phyloP scores from a whole-genome alignment of 2,329 filamentous ascomycete genomes.

The Coniochaeta ligniaria region DNA sequence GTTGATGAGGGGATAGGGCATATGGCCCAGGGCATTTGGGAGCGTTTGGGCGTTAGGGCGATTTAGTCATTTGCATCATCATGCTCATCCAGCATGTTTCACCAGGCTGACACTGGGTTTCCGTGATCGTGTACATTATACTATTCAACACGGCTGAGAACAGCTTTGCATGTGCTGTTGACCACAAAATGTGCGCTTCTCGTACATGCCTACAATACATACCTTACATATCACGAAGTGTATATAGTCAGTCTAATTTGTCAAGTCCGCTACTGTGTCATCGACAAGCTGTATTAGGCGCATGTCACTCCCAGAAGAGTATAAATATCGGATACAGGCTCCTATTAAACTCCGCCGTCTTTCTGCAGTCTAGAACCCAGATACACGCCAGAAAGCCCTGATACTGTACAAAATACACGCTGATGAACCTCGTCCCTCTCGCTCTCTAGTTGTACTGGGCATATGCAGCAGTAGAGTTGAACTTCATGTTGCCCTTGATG shows the following conservation, averaged over 20 bases:
- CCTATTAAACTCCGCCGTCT: neutral
- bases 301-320: neutral
- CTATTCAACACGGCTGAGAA: neutral
- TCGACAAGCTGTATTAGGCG: too few species aligned
- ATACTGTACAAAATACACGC: conserved; percentile 10
- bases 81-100: neutral
- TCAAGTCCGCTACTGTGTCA: too few species aligned
- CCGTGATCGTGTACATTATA: neutral
- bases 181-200: neutral
- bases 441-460: conserved; percentile 89
- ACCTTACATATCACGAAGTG: too few species aligned
- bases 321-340: neutral
- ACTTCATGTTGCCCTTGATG: conserved; percentile 98
- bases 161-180: neutral
- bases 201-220: too few species aligned
- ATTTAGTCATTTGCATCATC: neutral
- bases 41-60: neutral
- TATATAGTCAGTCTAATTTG: too few species aligned
- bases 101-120: neutral
- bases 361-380: neutral
- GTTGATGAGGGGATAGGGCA: neutral
- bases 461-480: conserved; percentile 97
- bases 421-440: neutral
- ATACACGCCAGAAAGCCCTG: neutral
- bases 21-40: neutral